phyloP scores from a whole-genome alignment of 2,329 filamentous ascomycete species.

The Fusarium sp. region DNA sequence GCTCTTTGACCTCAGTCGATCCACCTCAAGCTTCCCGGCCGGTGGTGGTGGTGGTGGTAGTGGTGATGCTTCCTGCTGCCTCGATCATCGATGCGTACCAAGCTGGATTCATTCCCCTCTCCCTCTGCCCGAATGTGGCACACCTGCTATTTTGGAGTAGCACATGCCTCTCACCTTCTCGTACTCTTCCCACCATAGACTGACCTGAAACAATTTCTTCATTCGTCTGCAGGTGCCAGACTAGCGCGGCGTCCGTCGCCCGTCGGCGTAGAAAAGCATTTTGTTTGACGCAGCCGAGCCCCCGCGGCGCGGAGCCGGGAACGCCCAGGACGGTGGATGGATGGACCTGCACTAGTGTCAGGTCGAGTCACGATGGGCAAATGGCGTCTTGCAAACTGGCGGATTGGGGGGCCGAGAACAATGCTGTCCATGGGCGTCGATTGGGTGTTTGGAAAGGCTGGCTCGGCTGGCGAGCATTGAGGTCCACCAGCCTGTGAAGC shows the following conservation, averaged over 20 bases:
- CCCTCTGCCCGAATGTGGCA: slow-evolving; percentile 24
- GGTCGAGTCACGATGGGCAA: slow-evolving; percentile 34
- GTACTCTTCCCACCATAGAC: slow-evolving; percentile 26
- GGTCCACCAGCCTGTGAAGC: slow-evolving; percentile 15
- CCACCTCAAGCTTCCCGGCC: neutral
- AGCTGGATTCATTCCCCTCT: neutral
- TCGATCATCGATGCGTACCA: slow-evolving; percentile 5
- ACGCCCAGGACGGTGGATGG: slow-evolving; percentile 38
- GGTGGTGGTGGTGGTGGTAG: neutral
- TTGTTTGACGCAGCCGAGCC: slow-evolving; percentile 35
- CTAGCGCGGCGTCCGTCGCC: slow-evolving; percentile 30
- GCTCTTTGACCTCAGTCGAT: neutral
- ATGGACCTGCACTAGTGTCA: slow-evolving; percentile 46
- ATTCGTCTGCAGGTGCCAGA: slow-evolving; percentile 39
- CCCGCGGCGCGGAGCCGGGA: slow-evolving; percentile 31
- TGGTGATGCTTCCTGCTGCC: slow-evolving; percentile 3
- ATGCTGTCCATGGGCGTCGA: slow-evolving; percentile 18
- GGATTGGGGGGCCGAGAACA: slow-evolving; percentile 16
- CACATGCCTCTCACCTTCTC: slow-evolving; percentile 16
- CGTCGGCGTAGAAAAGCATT: slow-evolving; percentile 30
- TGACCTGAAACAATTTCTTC: slow-evolving; percentile 44
- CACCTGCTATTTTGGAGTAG: slow-evolving; percentile 13
- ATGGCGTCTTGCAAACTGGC: slow-evolving; percentile 32
- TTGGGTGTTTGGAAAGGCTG: slow-evolving; percentile 12
- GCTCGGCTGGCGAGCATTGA: slow-evolving; percentile 1